Evolutionary conservation across 306 rosid species (phyloP), one percentile per base, ranked within the genome.

Genomic region (Neltuma alba): DNA sequence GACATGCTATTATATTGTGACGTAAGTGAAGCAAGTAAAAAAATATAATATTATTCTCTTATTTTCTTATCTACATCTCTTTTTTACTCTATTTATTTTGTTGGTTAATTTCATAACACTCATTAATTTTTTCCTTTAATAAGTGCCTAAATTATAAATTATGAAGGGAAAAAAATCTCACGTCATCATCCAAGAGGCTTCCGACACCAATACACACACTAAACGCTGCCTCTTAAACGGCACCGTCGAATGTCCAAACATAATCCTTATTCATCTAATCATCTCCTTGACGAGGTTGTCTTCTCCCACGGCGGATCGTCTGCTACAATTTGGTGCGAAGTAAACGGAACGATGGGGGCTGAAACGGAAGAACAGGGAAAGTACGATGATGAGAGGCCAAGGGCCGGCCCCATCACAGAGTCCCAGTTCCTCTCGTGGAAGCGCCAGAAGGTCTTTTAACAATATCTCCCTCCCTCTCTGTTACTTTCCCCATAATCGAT

Each of bases 401-500:
- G 63, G 11, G 77, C 88, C 27, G 70, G 28, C 54, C 73, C 73
- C 10, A 68, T 68, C 73, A 68, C 73, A 12, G 34, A 68, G 52
- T 45, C 33, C 21, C 97, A 95, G 73, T 92, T 92, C 81, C 91
- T 92, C 68, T 81, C 89, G 33, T 90, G 97, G 99, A 95, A 95
- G 85, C 89, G 86, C 79, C 94, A 88, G 25, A 92, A 92, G 94
- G 99, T 95, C 3, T 63, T 57, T 45, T 70, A 48, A 18, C 37
- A 12, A 9, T 36, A 9, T 16, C 37, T 61, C 15, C 36, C n/a
- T 38, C 31, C 28, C 27, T n/a, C 60, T 0, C 60, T 20, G 18
- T 34, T 14, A 0, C 36, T 58, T 70, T 48, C 70, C 66, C 37
- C 38, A 2, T 58, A 10, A 1, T 33, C 52, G 14, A 34, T 79